Conservation (phyloP, 441 rosid genomes). For the Brassica balearica region DNA sequence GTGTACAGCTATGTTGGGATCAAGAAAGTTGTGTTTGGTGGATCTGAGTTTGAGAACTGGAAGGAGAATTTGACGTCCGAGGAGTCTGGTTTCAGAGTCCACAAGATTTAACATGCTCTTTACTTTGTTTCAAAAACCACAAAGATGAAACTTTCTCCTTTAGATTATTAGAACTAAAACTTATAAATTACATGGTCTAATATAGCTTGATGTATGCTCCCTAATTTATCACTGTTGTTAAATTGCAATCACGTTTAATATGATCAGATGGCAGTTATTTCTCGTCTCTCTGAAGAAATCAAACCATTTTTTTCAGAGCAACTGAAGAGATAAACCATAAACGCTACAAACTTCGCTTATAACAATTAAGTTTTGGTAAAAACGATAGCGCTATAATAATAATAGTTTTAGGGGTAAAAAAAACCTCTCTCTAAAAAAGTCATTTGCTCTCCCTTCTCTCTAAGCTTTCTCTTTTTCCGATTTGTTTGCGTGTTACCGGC, state of each 20-base stretch:
- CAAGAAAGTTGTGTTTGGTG: slow-evolving; percentile 85
- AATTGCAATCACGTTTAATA: neutral
- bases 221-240: neutral
- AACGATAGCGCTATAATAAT: neutral
- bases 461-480: too few species aligned
- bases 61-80: slow-evolving; percentile 74
- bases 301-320: too few species aligned
- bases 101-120: slow-evolving; percentile 51
- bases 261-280: neutral
- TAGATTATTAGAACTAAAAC: neutral
- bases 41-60: slow-evolving; percentile 83
- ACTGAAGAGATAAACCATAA: neutral
- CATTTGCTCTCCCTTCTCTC: too few species aligned
- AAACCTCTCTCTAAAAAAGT: too few species aligned
- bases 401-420: too few species aligned
- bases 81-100: slow-evolving; percentile 71
- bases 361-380: too few species aligned
- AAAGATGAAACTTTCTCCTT: neutral
- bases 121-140: neutral
- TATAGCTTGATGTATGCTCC: neutral
- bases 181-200: neutral
- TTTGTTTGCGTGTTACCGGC: too few species aligned
- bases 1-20: slow-evolving; percentile 71
- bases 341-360: neutral
- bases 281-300: neutral